A percentile compares a stretch with the other conserved stretches of the same genome.
These are phyloP conservation scores for Globisporangium radiosum DNA, from an alignment of 352 stramenopile species.

Conservation along the genomic window DNA sequence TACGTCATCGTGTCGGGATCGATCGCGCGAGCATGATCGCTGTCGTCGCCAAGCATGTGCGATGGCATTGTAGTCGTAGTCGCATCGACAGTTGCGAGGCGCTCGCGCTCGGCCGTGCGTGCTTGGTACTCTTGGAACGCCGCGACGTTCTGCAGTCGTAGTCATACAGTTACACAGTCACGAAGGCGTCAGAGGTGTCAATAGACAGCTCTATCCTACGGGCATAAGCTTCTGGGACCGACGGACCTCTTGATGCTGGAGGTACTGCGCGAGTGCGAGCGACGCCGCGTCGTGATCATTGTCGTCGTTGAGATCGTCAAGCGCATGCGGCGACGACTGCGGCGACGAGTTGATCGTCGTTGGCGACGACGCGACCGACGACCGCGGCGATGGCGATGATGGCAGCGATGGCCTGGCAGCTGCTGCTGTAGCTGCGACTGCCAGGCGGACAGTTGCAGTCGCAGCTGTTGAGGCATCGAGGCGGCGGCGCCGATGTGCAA, in stretches of 20 bases:
- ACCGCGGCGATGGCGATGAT: constrained; percentile 18
- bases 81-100: constrained; percentile 1
- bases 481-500: constrained; percentile 1
- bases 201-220: not conserved
- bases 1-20: constrained; percentile 80
- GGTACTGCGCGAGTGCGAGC: constrained; percentile 51
- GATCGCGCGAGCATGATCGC: constrained; percentile 19
- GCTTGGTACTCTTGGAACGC: constrained; percentile 58
- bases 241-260: constrained; percentile 65
- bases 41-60: not conserved
- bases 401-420: not conserved
- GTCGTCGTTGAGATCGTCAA: constrained; percentile 4
- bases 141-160: constrained; percentile 45
- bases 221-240: not conserved
- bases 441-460: not conserved
- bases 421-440: not conserved
- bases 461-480: not conserved
- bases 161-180: not conserved
- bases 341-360: constrained; percentile 15
- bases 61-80: not conserved
- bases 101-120: constrained; percentile 18
- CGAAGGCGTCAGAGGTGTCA: not conserved
- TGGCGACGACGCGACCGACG: constrained; percentile 18
- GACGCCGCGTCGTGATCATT: constrained; percentile 62
- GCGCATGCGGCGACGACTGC: constrained; percentile 3